A percentile compares a stretch with the other conserved stretches of the same genome.
phyloP scores from a whole-genome alignment of 192 early-diverging fungal genomes.

The Diversispora epigaea region DNA sequence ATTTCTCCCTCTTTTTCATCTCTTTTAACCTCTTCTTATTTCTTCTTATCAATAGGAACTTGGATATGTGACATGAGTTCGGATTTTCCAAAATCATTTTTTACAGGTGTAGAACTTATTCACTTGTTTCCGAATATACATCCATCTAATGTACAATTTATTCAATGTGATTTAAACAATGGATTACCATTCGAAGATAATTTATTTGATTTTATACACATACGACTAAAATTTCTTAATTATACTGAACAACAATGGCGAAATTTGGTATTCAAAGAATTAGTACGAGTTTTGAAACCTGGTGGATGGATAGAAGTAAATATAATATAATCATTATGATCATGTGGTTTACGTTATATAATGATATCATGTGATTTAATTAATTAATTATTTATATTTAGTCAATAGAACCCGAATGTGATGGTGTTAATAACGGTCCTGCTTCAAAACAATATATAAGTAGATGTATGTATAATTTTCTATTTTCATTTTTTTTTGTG shows the following conservation, averaged over 20 bases:
- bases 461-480: no score
- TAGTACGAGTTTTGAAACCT: neutral
- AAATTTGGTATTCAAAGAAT: neutral
- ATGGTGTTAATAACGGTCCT: no score
- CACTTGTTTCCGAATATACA: conserved; percentile 35
- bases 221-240: neutral
- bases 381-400: neutral
- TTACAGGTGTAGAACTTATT: conserved; percentile 41
- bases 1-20: no score
- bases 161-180: conserved; percentile 31
- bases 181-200: conserved; percentile 44
- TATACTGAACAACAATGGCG: neutral
- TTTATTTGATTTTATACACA: conserved; percentile 25
- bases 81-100: conserved; percentile 43
- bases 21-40: no score
- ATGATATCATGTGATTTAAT: neutral
- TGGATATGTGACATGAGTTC: conserved; percentile 44
- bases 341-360: neutral
- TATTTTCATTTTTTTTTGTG: no score
- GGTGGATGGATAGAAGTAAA: conserved; percentile 11
- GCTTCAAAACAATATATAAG: no score
- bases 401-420: no score
- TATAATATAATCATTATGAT: neutral
- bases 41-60: conserved; percentile 17
- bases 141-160: conserved; percentile 41